Evolutionary conservation across 768 basidiomycete genomes (phyloP).

Genomic region (Cystoderma amianthinum): DNA sequence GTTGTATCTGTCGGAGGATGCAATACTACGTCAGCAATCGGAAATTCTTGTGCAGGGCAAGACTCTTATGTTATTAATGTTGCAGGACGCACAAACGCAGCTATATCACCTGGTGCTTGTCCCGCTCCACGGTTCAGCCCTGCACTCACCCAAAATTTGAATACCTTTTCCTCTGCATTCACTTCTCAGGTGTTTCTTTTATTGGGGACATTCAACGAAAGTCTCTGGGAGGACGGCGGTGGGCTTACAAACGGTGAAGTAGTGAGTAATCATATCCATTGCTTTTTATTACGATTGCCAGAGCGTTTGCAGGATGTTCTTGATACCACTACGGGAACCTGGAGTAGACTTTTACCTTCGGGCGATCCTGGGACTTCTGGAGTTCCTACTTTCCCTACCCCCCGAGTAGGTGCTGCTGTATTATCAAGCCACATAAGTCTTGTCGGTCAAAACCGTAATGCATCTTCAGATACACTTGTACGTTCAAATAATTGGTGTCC

Average conservation of each 20-base stretch:
- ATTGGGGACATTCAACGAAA: conserved; percentile 58
- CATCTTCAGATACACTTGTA: conserved; percentile 60
- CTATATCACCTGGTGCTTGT: conserved; percentile 40
- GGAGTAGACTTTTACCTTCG: conserved; percentile 70
- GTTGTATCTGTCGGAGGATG: conserved; percentile 62
- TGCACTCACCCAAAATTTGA: conserved; percentile 54
- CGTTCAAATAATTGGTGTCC: too few species aligned
- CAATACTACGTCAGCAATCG: conserved; percentile 27
- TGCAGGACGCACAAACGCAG: conserved; percentile 19
- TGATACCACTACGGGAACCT: conserved; percentile 51
- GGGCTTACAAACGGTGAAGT: conserved; percentile 67
- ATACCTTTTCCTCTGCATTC: conserved; percentile 48
- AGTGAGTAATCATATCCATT: conserved; percentile 33
- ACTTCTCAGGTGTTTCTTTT: conserved; percentile 60
- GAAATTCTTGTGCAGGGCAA: conserved; percentile 49
- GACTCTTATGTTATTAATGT: conserved; percentile 51
- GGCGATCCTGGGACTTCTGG: conserved; percentile 63
- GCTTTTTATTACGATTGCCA: conserved; percentile 1
- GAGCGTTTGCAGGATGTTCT: conserved; percentile 44
- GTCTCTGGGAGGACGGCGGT: conserved; percentile 60
- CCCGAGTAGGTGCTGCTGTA: conserved; percentile 66
- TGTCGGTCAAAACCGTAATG: conserved; percentile 43
- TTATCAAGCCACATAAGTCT: conserved; percentile 47
- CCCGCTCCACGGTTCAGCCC: conserved; percentile 62
- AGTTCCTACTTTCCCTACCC: conserved; percentile 45